Base-by-base conservation (phyloP, 2,329 filamentous ascomycete species). In the Alternaria dauci region DNA sequence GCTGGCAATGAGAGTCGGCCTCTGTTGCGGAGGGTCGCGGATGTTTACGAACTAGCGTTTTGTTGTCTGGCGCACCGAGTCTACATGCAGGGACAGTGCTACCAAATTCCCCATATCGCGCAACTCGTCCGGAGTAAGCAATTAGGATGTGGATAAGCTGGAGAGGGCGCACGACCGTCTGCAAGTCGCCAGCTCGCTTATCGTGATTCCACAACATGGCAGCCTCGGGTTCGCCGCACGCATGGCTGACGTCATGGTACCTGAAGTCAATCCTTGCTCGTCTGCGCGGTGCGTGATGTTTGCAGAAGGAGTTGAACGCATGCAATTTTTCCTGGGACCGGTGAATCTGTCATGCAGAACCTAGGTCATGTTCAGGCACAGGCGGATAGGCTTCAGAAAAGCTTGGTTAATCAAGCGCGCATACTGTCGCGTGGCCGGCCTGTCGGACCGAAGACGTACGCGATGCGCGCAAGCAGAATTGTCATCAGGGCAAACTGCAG, bases 11-110 rank as follows among this genome's bases (percentile, higher is more conserved):
- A 30, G 23, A 51, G 30, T 16, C n/a, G 42, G 61, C 23, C 18
- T 38, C 58, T 52, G 59, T 51, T 53, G 66, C 66, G 59, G 65
- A 54, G 59, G 41, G 48, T 39, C 52, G 57, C 66, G 66, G 66
- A 66, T 55, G 55, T 65, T 55, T 62, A 62, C 61, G 36, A 52
- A 25, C 52, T 53, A 59, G 20, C 42, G 30, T 50, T 26, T 46
- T 41, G 52, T 52, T 57, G 61, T 63, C 59, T 43, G 58, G 56
- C 46, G 59, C 51, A 56, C 57, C 42, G 52, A 46, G n/a, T 50
- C 46, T 52, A 42, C 25, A 55, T 54, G 56, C 52, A 46, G 39
- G 46, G 41, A 34, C 56, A 23, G 51, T 50, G 44, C 50, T 36
- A 55, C 56, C 42, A 41, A 23, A 16, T 53, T 18, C 23, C 34